Conservation (phyloP, 345 rosid genomes). For the Arabidopsis suecica region DNA sequence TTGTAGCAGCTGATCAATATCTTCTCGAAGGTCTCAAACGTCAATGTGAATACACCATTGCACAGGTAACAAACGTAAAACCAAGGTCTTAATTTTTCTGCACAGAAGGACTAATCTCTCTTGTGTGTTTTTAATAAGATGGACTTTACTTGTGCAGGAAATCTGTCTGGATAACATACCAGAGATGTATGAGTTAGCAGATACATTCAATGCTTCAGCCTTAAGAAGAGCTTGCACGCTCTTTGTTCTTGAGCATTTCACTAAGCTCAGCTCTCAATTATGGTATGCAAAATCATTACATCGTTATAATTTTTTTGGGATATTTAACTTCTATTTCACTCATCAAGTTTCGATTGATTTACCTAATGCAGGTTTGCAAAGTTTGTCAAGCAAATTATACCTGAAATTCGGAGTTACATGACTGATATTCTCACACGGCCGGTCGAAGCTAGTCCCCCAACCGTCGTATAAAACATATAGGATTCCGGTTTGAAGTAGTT, state of each 20-base stretch:
- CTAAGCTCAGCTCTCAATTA: conserved; percentile 56
- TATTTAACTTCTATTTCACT: background rate
- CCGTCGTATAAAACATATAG: conserved; percentile 33
- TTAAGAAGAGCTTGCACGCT: conserved; percentile 70
- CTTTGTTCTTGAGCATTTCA: conserved; percentile 61
- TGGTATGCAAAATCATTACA: conserved; percentile 51
- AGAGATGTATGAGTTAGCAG: conserved; percentile 69
- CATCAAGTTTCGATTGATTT: background rate
- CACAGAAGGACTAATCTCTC: background rate
- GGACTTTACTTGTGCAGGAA: conserved; percentile 49
- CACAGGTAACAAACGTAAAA: conserved; percentile 54
- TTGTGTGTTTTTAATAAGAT: background rate
- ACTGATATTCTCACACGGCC: conserved; percentile 50
- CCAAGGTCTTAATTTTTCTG: background rate
- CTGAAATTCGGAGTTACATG: conserved; percentile 59
- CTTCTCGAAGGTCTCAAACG: conserved; percentile 74
- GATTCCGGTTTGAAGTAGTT: background rate
- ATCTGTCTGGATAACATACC: conserved; percentile 62
- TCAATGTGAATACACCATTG: conserved; percentile 69
- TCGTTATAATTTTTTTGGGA: background rate
- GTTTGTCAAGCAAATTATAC: conserved; percentile 54
- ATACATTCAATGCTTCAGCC: conserved; percentile 61
- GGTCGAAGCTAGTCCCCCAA: conserved; percentile 37
- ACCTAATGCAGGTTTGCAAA: conserved; percentile 53
- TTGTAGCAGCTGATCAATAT: conserved; percentile 86